Conservation (phyloP, 108 stramenopile genomes). For the Pseudonitzschia multistriata region DNA sequence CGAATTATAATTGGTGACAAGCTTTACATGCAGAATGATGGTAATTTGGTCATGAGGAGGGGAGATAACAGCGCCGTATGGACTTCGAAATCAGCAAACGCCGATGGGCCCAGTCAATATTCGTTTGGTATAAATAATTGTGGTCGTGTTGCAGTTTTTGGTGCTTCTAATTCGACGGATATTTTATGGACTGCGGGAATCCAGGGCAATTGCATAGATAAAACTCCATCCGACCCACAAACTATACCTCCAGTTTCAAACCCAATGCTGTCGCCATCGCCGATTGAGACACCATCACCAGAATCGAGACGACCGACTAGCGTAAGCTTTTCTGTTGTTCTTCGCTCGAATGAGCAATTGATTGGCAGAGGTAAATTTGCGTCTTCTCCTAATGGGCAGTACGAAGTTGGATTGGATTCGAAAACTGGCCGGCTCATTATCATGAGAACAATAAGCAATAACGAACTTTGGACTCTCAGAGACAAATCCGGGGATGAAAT, state of each 20-base stretch:
- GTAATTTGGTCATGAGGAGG: constrained; percentile 18
- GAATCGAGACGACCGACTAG: background rate
- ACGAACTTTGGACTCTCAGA: constrained; percentile 13
- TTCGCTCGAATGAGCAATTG: constrained; percentile 1
- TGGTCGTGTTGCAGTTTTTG: constrained; percentile 5
- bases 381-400: constrained; percentile 11
- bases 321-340: background rate
- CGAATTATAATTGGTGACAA: background rate
- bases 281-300: background rate
- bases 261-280: background rate
- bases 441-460: background rate
- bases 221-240: background rate
- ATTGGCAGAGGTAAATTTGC: constrained; percentile 12
- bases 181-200: background rate
- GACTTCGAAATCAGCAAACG: background rate
- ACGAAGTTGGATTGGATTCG: constrained; percentile 14
- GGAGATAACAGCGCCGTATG: background rate
- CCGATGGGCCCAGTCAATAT: background rate
- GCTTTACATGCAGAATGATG: constrained; percentile 19
- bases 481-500: constrained; percentile 3
- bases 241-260: background rate
- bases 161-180: background rate
- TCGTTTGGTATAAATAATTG: constrained; percentile 8
- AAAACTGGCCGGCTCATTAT: constrained; percentile 11
- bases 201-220: background rate